Evolutionary conservation across 169 alveolate genomes (phyloP), one percentile per base, ranked within the genome.

Genomic region (Cytauxzoon felis): DNA sequence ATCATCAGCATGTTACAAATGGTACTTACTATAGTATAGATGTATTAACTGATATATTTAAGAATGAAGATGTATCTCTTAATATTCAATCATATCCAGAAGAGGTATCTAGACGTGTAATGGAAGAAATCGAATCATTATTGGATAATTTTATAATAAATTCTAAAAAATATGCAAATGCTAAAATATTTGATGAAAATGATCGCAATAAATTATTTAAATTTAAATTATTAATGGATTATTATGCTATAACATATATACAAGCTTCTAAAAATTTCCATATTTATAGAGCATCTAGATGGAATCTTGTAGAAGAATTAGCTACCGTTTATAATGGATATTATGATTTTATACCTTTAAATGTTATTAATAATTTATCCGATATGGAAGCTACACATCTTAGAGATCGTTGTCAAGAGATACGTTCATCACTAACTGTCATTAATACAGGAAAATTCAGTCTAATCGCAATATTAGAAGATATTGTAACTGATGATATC

Each of bases 401-500:
- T 36, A 16, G 81, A 26, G 80, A 65, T 26, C 40, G 71, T 33
- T 76, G 86, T 32, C 34, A 53, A 30, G 18, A 27, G 27, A 76
- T 76, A 45, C 43, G 50, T 5, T 43, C 36, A 23, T 18, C 64
- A n/a, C 63, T 65, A 13, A 19, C 40, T 40, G 54, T 65, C 32
- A 33, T 19, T 34, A 13, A 36, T 18, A 29, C 64, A 19, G 71
- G 65, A 43, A 30, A 65, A 29, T 64, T 26, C 62, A 66, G 76
- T 56, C 50, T 76, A 13, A 41, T 76, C 13, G 86, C 69, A 7
- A 50, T 76, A 0, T 52, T 76, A 23, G 67, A 76, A 68, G 86
- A 76, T 56, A 76, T 66, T 8, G 81, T 76, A 33, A 57, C 76
- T 18, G 86, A 76, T 42, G 86, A 76, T 45, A 26, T 76, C n/a